Evolutionary conservation across 164 flowering plant genomes (phyloP), one percentile per base, ranked within the genome.

Genomic region (Macadamia tetraphylla): DNA sequence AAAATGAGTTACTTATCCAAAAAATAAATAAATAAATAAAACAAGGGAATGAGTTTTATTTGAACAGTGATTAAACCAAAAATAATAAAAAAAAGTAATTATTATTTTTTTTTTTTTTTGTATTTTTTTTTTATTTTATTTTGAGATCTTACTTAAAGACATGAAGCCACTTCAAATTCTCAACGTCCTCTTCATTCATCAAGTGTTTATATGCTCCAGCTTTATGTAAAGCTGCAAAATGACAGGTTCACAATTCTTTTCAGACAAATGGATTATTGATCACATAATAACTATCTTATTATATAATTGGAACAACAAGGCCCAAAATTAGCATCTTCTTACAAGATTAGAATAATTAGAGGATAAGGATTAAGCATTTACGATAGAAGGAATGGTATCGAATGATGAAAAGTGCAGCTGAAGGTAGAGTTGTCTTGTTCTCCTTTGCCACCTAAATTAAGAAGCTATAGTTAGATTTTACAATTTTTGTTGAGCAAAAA

Each of bases 91-190:
- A 23, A 23, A 23, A 23, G 23, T 23, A 23, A 23, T 23, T 23
- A 0, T 23, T 23, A 23, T 23, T 23, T 23, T 23, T 23, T 23
- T 23, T 23, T 23, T 23, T 23, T 23, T 23, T 23, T n/a, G n/a
- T n/a, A n/a, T n/a, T n/a, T 65, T 29, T 10, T 1, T 14, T 49
- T 49, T 49, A n/a, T n/a, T n/a, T n/a, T n/a, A n/a, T 10, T 10
- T 14, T 49, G 53, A 14, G 53, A 6, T 53, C 17, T 53, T 79
- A 86, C 89, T 86, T 87, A 77, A 89, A 89, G 17, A 86, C 62
- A 9, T 87, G 70, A 17, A 87, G 86, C 95, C 91, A 87, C 66
- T 88, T 82, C 56, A 86, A 72, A 71, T 87, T 87, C 73, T 88
- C 86, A 14, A 48, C 48, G 49, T 89, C 92, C 66, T 87, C 95